Base-by-base conservation (phyloP, 306 rosid species). In the Ziziphus jujuba region DNA sequence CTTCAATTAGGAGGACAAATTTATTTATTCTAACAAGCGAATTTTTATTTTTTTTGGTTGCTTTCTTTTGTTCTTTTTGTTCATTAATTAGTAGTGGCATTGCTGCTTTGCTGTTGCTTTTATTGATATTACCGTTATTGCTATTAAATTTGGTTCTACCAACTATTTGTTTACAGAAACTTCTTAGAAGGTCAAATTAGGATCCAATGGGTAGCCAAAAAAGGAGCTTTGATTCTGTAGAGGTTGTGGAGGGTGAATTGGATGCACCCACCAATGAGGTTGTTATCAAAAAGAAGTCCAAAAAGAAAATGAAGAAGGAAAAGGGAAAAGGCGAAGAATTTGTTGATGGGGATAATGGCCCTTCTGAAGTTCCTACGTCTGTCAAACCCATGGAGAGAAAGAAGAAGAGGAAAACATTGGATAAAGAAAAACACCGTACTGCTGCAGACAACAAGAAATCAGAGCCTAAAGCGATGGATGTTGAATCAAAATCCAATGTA, bases 321-420 rank as follows among this genome's bases (percentile, higher is more conserved):
- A 80, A 79, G 60, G 25, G 21, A 40, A 65, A 61, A 36, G 75
- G 58, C 2, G 79, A 45, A 19, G 56, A 55, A 51, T 38, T 60
- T 58, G 63, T 50, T 33, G 59, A 68, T 21, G 72, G 67, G 66
- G 74, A 65, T 6, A 65, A 45, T 43, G 31, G 20, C 3, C 20
- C 70, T 50, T 65, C 70, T 65, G 70, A 15, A 11, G 15, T 20
- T 54, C 56, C 67, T n/a, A 11, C 80, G 45, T 70, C 91, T 5
- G 16, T 49, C 36, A 87, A 78, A 63, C 91, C 95, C 23, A 90
- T 87, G 97, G 97, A 91, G 81, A 76, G 78, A 43, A 77, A 62
- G 67, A 91, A 91, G 89, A 91, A 91, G 40, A 61, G 96, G 5
- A 91, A 91, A 62, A 82, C 83, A 10, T 14, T 86, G 64, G 96